These are phyloP conservation scores for Cavenderia fasciculata DNA, from an alignment of 78 protist species.

Conservation along the genomic window DNA sequence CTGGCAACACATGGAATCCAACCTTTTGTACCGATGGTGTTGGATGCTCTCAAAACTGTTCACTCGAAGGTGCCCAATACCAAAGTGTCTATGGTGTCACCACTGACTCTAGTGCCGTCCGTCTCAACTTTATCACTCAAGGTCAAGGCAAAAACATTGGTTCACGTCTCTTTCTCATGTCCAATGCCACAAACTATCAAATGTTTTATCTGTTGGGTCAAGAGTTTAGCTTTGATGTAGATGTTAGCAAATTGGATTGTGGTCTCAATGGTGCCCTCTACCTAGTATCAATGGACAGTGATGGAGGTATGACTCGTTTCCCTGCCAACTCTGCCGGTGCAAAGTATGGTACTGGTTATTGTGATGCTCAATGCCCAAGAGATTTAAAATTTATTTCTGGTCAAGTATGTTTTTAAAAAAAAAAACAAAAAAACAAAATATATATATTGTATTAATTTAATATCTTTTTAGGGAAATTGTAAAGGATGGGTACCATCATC, in stretches of 20 bases:
- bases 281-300: slow-evolving; percentile 80
- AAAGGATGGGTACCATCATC: slow-evolving; percentile 64
- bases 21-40: slow-evolving; percentile 74
- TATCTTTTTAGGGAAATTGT: slow-evolving; percentile 8
- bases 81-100: slow-evolving; percentile 73
- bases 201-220: slow-evolving; percentile 72
- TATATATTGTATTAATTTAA: neutral
- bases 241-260: slow-evolving; percentile 78
- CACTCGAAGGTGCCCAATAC: slow-evolving; percentile 73
- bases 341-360: slow-evolving; percentile 84
- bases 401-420: neutral
- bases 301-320: slow-evolving; percentile 69
- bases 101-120: slow-evolving; percentile 17
- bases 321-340: slow-evolving; percentile 82
- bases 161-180: slow-evolving; percentile 75
- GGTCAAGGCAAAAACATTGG: slow-evolving; percentile 76
- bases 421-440: neutral
- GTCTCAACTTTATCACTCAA: slow-evolving; percentile 67
- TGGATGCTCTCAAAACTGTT: slow-evolving; percentile 75
- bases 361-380: slow-evolving; percentile 90
- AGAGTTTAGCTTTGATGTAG: slow-evolving; percentile 84
- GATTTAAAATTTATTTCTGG: slow-evolving; percentile 84
- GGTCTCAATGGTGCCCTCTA: slow-evolving; percentile 88
- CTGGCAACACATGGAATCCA: slow-evolving; percentile 74
- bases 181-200: slow-evolving; percentile 36